phyloP scores from a whole-genome alignment of 2,329 filamentous ascomycete species.

The Epichloe sibirici region DNA sequence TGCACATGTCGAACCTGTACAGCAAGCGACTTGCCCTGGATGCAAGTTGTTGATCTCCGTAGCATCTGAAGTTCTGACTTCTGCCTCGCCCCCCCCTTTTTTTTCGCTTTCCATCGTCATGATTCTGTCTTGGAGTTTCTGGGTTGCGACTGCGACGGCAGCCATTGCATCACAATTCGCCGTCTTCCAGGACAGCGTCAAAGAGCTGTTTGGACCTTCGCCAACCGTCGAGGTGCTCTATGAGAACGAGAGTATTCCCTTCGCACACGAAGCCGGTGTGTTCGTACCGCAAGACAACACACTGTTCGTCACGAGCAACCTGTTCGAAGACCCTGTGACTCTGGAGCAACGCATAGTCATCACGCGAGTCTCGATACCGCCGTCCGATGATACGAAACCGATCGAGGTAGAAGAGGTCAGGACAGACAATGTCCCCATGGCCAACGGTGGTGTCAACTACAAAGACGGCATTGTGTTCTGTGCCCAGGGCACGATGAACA shows the following conservation, averaged over 20 bases:
- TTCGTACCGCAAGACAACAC: constrained; percentile 18
- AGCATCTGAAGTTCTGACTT: no score
- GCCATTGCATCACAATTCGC: neutral
- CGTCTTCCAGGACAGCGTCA: constrained; percentile 8
- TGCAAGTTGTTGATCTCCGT: no score
- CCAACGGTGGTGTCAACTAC: constrained; percentile 38
- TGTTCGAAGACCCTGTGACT: constrained; percentile 11
- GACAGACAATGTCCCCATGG: constrained; percentile 25
- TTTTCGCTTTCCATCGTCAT: neutral
- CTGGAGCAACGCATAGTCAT: constrained; percentile 18
- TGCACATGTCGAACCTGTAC: no score
- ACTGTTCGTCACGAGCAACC: constrained; percentile 24
- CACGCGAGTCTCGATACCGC: constrained; percentile 13
- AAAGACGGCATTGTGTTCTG: constrained; percentile 27
- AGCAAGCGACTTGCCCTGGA: no score
- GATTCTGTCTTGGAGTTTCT: neutral
- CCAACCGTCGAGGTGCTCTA: constrained; percentile 25
- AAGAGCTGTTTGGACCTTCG: constrained; percentile 19
- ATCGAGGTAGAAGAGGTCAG: constrained; percentile 21
- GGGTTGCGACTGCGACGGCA: neutral
- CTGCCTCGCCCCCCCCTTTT: no score
- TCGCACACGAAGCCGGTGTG: constrained; percentile 36
- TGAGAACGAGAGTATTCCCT: constrained; percentile 27
- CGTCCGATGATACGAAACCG: constrained; percentile 2
- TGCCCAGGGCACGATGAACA: constrained; percentile 22